phyloP scores from a whole-genome alignment of 2,329 filamentous ascomycete species.

The Diaporthe caulivora region DNA sequence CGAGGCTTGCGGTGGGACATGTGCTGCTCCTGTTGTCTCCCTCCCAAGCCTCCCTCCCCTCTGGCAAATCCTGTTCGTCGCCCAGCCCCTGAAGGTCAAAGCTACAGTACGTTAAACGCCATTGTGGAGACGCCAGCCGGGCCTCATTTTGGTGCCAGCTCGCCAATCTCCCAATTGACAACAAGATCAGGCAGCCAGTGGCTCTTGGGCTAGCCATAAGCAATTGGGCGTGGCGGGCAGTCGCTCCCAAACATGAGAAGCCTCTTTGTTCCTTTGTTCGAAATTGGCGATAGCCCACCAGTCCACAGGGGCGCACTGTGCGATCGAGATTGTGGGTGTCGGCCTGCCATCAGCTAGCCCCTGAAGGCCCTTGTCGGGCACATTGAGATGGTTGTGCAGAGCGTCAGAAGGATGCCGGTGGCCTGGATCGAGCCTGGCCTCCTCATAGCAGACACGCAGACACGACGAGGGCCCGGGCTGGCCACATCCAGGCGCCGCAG shows the following conservation, averaged over 20 bases:
- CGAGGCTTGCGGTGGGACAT: not conserved
- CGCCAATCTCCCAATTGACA: slow-evolving; percentile 28
- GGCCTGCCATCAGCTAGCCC: slow-evolving; percentile 5
- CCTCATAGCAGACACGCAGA: not conserved
- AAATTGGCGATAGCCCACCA: not conserved
- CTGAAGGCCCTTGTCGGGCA: slow-evolving; percentile 20
- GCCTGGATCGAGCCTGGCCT: not conserved
- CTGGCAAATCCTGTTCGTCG: slow-evolving; percentile 1
- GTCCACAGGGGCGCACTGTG: not conserved
- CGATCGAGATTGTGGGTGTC: slow-evolving; percentile 1
- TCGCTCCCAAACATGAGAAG: not conserved
- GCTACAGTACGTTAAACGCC: slow-evolving; percentile 14
- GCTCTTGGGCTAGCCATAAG: slow-evolving; percentile 14
- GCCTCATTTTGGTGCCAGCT: slow-evolving; percentile 19
- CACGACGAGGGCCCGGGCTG: not conserved
- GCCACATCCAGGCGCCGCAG: not conserved
- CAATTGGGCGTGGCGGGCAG: slow-evolving; percentile 9
- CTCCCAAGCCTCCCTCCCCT: too few relatives aligned
- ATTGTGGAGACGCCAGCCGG: slow-evolving; percentile 23
- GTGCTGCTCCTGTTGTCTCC: too few relatives aligned
- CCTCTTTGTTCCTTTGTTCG: not conserved
- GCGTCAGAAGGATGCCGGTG: not conserved
- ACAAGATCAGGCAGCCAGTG: slow-evolving; percentile 11
- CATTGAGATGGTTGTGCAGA: not conserved
- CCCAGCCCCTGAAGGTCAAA: slow-evolving; percentile 29